Percentiles rank a stretch among this genome's conserved stretches.
These are phyloP conservation scores for Parascedosporium putredinis DNA, from an alignment of 2,329 filamentous ascomycete species.

Conservation along the genomic window DNA sequence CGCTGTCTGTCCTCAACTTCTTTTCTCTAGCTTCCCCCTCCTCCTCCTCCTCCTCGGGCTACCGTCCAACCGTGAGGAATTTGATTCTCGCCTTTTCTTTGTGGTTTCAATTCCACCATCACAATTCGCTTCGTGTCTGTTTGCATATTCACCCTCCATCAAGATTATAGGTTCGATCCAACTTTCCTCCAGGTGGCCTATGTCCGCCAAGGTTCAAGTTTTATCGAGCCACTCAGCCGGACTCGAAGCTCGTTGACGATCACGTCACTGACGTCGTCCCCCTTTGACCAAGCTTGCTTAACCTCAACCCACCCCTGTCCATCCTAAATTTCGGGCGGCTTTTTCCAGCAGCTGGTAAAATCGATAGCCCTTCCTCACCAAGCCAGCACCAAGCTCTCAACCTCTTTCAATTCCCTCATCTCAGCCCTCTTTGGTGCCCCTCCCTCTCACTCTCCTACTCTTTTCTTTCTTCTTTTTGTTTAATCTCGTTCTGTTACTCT, in stretches of 20 bases:
- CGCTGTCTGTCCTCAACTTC: too few relatives aligned
- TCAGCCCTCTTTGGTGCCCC: too few relatives aligned
- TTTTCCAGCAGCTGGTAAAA: not conserved
- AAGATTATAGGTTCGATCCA: too few relatives aligned
- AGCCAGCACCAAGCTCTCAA: not conserved
- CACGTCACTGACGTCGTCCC: slow-evolving; percentile 2
- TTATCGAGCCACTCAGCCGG: not conserved
- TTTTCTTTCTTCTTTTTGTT: not conserved
- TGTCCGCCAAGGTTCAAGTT: not conserved
- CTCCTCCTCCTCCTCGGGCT: too few relatives aligned
- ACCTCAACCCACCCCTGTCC: not conserved
- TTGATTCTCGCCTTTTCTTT: too few relatives aligned
- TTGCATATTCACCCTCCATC: too few relatives aligned
- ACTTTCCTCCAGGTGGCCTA: not conserved
- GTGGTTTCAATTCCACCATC: too few relatives aligned
- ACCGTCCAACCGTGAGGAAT: too few relatives aligned
- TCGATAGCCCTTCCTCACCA: not conserved
- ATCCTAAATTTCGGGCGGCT: slow-evolving; percentile 4
- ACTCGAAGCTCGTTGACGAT: not conserved
- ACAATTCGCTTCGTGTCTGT: too few relatives aligned
- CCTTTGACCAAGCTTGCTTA: not conserved
- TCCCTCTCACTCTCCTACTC: too few relatives aligned
- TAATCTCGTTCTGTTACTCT: not conserved
- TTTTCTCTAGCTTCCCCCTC: too few relatives aligned
- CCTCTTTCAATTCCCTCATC: not conserved